phyloP scores from a whole-genome alignment of 768 basidiomycete species.

The Tulasnella sp. region DNA sequence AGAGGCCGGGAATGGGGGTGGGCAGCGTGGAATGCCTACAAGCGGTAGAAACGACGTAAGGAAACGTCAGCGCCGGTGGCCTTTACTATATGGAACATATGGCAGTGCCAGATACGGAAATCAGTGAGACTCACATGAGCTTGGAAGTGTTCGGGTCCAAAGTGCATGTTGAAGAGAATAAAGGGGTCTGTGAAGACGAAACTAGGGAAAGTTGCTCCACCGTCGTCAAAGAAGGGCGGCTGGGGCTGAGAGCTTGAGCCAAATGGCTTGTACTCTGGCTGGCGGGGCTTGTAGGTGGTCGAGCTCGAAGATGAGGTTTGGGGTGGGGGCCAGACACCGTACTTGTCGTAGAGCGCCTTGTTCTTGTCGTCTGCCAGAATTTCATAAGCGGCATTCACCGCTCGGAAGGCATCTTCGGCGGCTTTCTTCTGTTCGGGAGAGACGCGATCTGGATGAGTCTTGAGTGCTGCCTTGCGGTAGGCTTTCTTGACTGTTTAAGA shows the following conservation, averaged over 20 bases:
- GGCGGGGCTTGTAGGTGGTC: not conserved
- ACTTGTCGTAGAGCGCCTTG: slow-evolving; percentile 13
- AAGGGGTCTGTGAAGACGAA: slow-evolving; percentile 14
- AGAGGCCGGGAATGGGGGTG: not conserved
- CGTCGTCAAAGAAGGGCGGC: not conserved
- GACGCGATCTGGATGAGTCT: slow-evolving; percentile 16
- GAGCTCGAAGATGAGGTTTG: not conserved
- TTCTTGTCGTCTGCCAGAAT: slow-evolving; percentile 11
- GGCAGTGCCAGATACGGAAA: not conserved
- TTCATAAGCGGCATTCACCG: slow-evolving; percentile 15
- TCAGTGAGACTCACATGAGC: not conserved
- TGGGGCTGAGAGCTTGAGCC: not conserved
- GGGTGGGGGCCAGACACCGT: slow-evolving; percentile 11
- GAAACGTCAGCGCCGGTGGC: not conserved
- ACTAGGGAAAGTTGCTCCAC: not conserved
- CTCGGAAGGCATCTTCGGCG: slow-evolving; percentile 14
- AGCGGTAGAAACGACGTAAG: not conserved
- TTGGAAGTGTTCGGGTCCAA: not conserved
- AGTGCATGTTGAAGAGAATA: slow-evolving; percentile 10
- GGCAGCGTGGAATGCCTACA: not conserved
- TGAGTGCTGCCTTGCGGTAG: slow-evolving; percentile 13
- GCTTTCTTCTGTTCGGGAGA: slow-evolving; percentile 12
- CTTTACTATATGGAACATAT: not conserved
- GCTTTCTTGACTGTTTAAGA: slow-evolving; percentile 15
- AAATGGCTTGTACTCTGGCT: not conserved